A percentile compares a stretch with the other conserved stretches of the same genome.
phyloP scores from a whole-genome alignment of 2,329 filamentous ascomycete genomes.

The Phoma sp. region DNA sequence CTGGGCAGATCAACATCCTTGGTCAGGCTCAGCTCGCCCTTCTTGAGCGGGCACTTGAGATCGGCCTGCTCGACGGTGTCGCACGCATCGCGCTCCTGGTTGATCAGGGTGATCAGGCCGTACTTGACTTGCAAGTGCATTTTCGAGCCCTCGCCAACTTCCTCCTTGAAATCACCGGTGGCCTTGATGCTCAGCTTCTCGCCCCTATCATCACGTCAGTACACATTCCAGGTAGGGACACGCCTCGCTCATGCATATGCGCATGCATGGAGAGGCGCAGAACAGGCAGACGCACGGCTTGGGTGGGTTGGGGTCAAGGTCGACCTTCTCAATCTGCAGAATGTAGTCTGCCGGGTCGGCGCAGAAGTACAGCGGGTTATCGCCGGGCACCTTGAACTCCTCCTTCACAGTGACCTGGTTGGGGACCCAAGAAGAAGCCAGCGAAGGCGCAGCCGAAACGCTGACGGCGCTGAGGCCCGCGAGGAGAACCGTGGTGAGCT shows the following conservation, averaged over 20 bases:
- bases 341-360: conserved; percentile 72
- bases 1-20: conserved; percentile 86
- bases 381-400: conserved; percentile 75
- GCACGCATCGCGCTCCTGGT: conserved; percentile 82
- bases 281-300: conserved; percentile 69
- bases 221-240: not conserved
- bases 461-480: conserved; percentile 55
- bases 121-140: conserved; percentile 90
- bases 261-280: too few relatives aligned
- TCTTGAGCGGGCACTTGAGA: conserved; percentile 84
- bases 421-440: conserved; percentile 51
- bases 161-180: conserved; percentile 73
- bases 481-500: conserved; percentile 49
- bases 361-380: conserved; percentile 87
- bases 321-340: conserved; percentile 78
- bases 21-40: conserved; percentile 74
- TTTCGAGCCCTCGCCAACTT: conserved; percentile 79
- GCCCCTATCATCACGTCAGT: conserved; percentile 65
- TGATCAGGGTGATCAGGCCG: conserved; percentile 88
- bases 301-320: conserved; percentile 87
- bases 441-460: conserved; percentile 52
- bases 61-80: conserved; percentile 89
- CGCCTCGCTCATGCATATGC: too few relatives aligned
- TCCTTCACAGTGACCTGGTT: conserved; percentile 58
- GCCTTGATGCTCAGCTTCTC: conserved; percentile 79